Base-by-base conservation (phyloP, 805 yeast genomes). In the Lachancea kluyveri region DNA sequence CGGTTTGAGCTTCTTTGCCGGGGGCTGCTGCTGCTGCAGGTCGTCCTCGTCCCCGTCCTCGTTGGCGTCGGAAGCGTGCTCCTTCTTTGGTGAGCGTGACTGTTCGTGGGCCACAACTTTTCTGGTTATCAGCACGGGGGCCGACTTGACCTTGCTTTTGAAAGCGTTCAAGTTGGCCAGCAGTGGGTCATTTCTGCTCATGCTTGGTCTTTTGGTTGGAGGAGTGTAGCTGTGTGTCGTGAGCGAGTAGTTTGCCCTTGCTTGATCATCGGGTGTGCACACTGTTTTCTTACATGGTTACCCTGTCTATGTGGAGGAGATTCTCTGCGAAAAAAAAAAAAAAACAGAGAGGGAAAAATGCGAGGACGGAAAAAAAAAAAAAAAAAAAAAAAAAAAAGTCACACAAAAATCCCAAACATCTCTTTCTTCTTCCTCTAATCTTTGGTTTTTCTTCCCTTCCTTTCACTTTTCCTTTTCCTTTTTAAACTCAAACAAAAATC, bases 101-200 rank as follows among this genome's bases (percentile, higher is more conserved):
- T n/a, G n/a, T 11, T 24, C 40, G 17, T 28, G 23, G 1, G 59
- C 49, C 6, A 50, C 42, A 38, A 62, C 52, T 28, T 55, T 52
- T 22, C 59, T 59, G 4, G 57, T 42, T 2, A 69, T 67, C n/a
- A 73, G 58, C 11, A 69, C 69, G 0, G 81, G 74, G 4, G 80
- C 75, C 3, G 72, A 59, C 46, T 75, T 72, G 41, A 77, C 71
- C 36, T 73, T 70, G 49, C 65, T 74, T 50, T 70, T 73, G 64
- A 79, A 78, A 35, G 82, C 80, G 52, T 73, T 76, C 35, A 79
- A 61, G 58, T 79, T 75, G 38, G 72, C 77, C 36, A 70, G 57
- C 22, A 73, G 50, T 4, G 74, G 60, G 26, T 60, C 63, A 20
- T 52, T 54, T 22, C 28, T 40, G 34, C 42, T 45, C 47, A 43